phyloP scores from a whole-genome alignment of 2,329 filamentous ascomycete genomes.

The Orbilia brochopaga region DNA sequence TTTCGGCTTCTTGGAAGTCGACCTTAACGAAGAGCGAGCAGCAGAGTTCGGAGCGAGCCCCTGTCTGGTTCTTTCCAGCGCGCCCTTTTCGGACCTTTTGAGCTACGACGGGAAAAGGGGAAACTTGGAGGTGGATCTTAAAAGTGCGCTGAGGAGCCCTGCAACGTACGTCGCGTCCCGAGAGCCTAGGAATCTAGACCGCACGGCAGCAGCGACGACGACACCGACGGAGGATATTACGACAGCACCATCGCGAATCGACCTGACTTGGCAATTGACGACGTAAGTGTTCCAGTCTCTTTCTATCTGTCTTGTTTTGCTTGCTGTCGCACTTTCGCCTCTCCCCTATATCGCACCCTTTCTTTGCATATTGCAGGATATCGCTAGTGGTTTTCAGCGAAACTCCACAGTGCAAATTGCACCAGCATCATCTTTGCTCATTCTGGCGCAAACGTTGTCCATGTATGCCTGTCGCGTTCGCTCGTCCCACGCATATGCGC shows the following conservation, averaged over 20 bases:
- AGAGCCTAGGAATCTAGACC: constrained; percentile 22
- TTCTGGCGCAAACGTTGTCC: not conserved
- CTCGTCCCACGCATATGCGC: not conserved
- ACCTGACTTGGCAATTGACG: not conserved
- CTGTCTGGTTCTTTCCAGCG: constrained; percentile 43
- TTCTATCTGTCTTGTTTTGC: not conserved
- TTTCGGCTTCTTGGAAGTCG: constrained; percentile 49
- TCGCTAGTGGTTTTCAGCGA: too few species aligned
- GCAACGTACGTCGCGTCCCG: constrained; percentile 12
- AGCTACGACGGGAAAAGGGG: constrained; percentile 48
- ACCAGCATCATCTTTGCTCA: not conserved
- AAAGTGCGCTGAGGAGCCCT: constrained; percentile 19
- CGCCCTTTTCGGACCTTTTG: constrained; percentile 28
- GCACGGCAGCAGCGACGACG: constrained; percentile 17
- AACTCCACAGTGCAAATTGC: not conserved
- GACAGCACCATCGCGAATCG: not conserved
- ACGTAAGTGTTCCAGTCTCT: constrained; percentile 37
- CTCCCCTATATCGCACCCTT: constrained; percentile 3
- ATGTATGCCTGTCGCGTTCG: not conserved
- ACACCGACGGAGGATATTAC: not conserved
- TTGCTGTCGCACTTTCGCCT: constrained; percentile 10
- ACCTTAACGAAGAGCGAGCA: not conserved
- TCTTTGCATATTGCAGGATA: not conserved
- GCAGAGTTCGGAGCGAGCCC: constrained; percentile 25
- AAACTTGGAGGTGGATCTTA: constrained; percentile 47